These are phyloP conservation scores for Penicillium vulpinum DNA, from an alignment of 2,329 filamentous ascomycete genomes.

Conservation along the genomic window DNA sequence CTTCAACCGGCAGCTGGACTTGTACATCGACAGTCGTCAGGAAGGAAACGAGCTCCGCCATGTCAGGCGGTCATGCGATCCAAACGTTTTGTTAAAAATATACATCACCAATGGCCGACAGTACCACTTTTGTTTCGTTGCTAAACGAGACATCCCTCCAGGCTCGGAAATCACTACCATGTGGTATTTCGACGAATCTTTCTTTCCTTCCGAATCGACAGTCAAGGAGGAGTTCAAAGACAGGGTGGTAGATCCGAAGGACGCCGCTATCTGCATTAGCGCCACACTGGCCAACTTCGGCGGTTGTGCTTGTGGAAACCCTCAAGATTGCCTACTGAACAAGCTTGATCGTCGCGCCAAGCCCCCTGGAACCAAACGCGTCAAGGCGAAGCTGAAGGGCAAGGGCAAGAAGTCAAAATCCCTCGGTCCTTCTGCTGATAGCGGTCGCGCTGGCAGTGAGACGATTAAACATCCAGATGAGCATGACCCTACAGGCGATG, in stretches of 20 bases:
- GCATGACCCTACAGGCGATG: conserved; percentile 58
- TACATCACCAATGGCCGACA: conserved; percentile 75
- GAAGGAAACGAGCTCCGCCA: conserved; percentile 86
- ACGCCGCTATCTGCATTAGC: conserved; percentile 47
- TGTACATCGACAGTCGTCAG: conserved; percentile 88
- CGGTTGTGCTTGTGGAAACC: conserved; percentile 48
- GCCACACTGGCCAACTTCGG: conserved; percentile 52
- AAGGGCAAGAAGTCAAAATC: conserved; percentile 49
- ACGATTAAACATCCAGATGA: conserved; percentile 53
- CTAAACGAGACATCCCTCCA: conserved; percentile 71
- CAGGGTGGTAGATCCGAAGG: conserved; percentile 44
- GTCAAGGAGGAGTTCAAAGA: conserved; percentile 30
- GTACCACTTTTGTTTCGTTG: conserved; percentile 91
- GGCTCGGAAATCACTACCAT: conserved; percentile 50
- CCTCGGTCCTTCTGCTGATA: conserved; percentile 43
- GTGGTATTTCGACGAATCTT: conserved; percentile 48
- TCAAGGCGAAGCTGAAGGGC: conserved; percentile 42
- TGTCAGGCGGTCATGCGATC: conserved; percentile 85
- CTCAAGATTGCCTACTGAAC: conserved; percentile 42
- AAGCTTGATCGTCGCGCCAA: conserved; percentile 45
- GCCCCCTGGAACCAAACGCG: conserved; percentile 18
- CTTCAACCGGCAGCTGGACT: conserved; percentile 82
- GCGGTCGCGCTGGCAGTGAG: conserved; percentile 63
- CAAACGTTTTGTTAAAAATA: conserved; percentile 86
- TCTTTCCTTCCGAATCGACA: conserved; percentile 22